Base-by-base conservation (phyloP, 2,329 filamentous ascomycete species). In the Paraphaeosphaeria sporulosa region DNA sequence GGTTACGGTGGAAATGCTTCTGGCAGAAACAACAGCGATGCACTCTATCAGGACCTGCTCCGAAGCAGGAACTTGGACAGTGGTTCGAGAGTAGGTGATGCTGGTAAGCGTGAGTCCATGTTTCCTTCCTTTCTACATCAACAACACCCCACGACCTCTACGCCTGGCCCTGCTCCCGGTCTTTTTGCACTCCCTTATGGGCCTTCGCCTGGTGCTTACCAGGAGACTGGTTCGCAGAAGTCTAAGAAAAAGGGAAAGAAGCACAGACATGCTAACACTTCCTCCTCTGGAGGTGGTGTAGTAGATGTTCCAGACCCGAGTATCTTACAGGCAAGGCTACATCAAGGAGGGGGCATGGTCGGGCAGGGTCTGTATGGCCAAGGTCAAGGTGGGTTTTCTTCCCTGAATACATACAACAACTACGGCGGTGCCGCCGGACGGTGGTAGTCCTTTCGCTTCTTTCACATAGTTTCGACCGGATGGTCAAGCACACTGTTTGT, bases 251-350 rank as follows among this genome's bases (percentile, higher is more conserved):
- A 97, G 93, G 93, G 93, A 86, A 97, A 97, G 89, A 97, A 97
- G 93, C 94, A 97, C 87, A 96, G 94, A 90, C 94, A 97, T 90
- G 94, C 93, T 95, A 97, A 97, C 93, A 97, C 94, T 94, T 97
- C 94, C 92, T 98, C 94, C 89, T 96, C 93, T 89, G 91, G 91
- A 86, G 94, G 93, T 92, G 94, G 92, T 86, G 89, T 97, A 94
- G 94, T 96, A 86, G 94, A 98, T 96, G 93, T 97, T 94, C 93
- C 92, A 87, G 94, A 98, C 93, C 94, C 94, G 87, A 97, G 93
- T 87, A 97, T 97, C 87, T 89, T 98, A 87, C 94, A 97, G 86
- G 93, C 93, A 82, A 92, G 94, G 87, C 91, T 96, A 87, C 94
- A 96, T 83, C 92, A 95, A 84, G 89, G 91, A 83, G 90, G 89